These are phyloP conservation scores for Hyaloscypha finlandica DNA, from an alignment of 495 filamentous ascomycete genomes.

Conservation along the genomic window DNA sequence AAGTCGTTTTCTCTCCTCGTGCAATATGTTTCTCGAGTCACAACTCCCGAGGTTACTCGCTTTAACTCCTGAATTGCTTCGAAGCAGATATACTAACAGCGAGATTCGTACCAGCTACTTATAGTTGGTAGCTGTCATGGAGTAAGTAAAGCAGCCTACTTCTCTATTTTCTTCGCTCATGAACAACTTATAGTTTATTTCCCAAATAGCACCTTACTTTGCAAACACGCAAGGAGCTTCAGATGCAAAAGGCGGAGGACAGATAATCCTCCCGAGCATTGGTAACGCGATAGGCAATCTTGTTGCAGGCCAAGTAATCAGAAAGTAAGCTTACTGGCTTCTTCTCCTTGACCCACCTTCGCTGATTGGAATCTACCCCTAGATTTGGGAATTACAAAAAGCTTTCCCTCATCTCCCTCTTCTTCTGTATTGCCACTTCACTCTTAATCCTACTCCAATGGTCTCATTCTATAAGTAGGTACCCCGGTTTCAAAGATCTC, in stretches of 20 bases:
- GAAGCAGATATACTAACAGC: neutral
- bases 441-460: conserved; percentile 36
- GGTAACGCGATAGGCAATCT: conserved; percentile 67
- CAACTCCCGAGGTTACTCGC: conserved; percentile 41
- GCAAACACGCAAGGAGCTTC: conserved; percentile 59
- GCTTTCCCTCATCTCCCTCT: conserved; percentile 28
- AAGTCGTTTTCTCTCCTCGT: conserved; percentile 55
- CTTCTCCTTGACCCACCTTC: neutral
- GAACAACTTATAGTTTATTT: conserved; percentile 45
- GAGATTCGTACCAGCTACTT: conserved; percentile 50
- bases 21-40: conserved; percentile 45
- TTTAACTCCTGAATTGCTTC: neutral
- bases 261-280: conserved; percentile 63
- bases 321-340: conserved; percentile 29
- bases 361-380: conserved; percentile 16
- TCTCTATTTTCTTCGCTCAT: conserved; percentile 14
- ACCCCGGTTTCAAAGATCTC: neutral
- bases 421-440: conserved; percentile 23
- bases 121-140: conserved; percentile 59
- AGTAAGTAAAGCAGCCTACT: conserved; percentile 44
- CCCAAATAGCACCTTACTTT: conserved; percentile 66
- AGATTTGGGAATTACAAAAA: conserved; percentile 37
- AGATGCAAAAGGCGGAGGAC: conserved; percentile 57
- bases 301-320: conserved; percentile 38
- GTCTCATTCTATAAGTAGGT: conserved; percentile 29